A percentile compares a stretch with the other conserved stretches of the same genome.
phyloP scores from a whole-genome alignment of 768 basidiomycete genomes.

The Leucocoprinus sp. region DNA sequence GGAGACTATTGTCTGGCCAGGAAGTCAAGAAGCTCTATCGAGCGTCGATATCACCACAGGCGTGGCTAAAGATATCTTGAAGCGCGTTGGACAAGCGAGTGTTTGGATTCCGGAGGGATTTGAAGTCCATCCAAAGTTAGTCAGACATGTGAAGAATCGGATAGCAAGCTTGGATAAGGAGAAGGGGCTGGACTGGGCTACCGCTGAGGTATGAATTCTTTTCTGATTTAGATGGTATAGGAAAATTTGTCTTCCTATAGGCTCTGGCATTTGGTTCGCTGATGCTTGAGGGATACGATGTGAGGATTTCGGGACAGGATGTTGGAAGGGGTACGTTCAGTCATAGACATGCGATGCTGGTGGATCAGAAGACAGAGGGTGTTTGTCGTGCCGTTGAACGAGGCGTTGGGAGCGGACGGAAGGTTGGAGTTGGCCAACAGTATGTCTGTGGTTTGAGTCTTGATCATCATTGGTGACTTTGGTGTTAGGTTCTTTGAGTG shows the following conservation, averaged over 20 bases:
- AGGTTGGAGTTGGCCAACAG: conserved; percentile 86
- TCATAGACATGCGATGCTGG: conserved; percentile 86
- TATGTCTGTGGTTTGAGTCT: conserved; percentile 23
- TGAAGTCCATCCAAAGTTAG: conserved; percentile 72
- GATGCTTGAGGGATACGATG: conserved; percentile 72
- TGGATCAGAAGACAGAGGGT: conserved; percentile 77
- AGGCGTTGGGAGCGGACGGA: conserved; percentile 48
- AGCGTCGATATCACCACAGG: conserved; percentile 56
- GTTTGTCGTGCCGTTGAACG: conserved; percentile 80
- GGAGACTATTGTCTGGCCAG: conserved; percentile 59
- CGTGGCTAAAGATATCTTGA: conserved; percentile 41
- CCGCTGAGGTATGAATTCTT: conserved; percentile 58
- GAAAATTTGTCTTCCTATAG: conserved; percentile 29
- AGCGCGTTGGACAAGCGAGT: conserved; percentile 58
- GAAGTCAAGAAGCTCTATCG: conserved; percentile 38
- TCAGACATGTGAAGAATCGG: conserved; percentile 72
- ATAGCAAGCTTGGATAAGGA: conserved; percentile 61
- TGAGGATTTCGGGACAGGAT: conserved; percentile 90
- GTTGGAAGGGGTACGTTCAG: conserved; percentile 89
- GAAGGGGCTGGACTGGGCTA: conserved; percentile 80
- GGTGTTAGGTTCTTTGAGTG: conserved; percentile 69
- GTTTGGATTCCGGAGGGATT: conserved; percentile 52
- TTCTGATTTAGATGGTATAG: not conserved
- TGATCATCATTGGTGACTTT: not conserved
- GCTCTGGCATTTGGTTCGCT: conserved; percentile 85